These are phyloP conservation scores for Craterostigma plantagineum DNA, from an alignment of 257 asterid species.

Conservation along the genomic window DNA sequence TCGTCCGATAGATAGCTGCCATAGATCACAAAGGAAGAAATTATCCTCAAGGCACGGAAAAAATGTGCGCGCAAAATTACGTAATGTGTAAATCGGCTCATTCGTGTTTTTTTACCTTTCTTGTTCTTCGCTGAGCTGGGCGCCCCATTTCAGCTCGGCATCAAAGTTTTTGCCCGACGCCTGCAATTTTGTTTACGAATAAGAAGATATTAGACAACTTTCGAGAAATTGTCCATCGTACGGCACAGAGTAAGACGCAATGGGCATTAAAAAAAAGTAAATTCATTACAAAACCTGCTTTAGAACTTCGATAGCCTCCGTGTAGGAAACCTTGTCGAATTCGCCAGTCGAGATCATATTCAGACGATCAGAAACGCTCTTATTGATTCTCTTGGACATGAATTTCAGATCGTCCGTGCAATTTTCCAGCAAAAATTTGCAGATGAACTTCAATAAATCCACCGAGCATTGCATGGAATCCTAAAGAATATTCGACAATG, in stretches of 20 bases:
- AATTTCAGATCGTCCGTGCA: slow-evolving; percentile 54
- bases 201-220: not conserved
- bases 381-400: slow-evolving; percentile 45
- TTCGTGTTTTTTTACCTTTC: slow-evolving; percentile 24
- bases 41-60: not conserved
- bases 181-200: slow-evolving; percentile 15
- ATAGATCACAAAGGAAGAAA: not conserved
- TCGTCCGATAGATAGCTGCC: slow-evolving; percentile 54
- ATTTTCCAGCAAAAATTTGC: slow-evolving; percentile 38
- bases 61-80: not conserved
- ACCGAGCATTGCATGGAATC: slow-evolving; percentile 66
- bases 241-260: no score
- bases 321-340: slow-evolving; percentile 45
- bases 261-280: no score
- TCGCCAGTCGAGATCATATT: slow-evolving; percentile 15
- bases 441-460: slow-evolving; percentile 52
- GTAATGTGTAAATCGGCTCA: no score
- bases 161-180: slow-evolving; percentile 22
- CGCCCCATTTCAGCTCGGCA: slow-evolving; percentile 45
- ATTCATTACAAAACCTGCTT: slow-evolving; percentile 31
- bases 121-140: slow-evolving; percentile 57
- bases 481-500: slow-evolving; percentile 20
- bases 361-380: slow-evolving; percentile 34
- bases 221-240: no score
- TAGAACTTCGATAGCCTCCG: slow-evolving; percentile 44